Conservation (phyloP, 257 asterid genomes). For the Orobanche coerulescens region DNA sequence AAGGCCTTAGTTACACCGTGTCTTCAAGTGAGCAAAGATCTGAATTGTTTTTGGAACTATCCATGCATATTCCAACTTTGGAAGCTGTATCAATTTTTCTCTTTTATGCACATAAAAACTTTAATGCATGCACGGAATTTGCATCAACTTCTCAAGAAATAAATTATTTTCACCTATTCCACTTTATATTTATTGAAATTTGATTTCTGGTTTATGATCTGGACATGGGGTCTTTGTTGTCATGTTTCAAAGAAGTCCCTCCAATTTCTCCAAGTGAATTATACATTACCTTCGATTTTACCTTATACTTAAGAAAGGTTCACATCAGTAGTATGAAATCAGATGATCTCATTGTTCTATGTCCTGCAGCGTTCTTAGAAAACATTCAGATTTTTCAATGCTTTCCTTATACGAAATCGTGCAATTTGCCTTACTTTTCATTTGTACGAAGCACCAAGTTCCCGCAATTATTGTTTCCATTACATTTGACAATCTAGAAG, state of each 20-base stretch:
- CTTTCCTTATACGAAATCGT: no score
- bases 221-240: not conserved
- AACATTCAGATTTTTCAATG: no score
- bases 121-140: not conserved
- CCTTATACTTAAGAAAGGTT: not conserved
- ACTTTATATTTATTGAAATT: no score
- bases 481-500: constrained; percentile 6
- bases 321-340: no score
- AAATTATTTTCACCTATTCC: no score
- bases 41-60: not conserved
- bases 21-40: not conserved
- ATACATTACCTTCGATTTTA: not conserved
- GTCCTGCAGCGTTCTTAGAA: no score
- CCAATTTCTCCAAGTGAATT: constrained; percentile 7
- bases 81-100: not conserved
- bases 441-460: not conserved
- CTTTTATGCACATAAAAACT: not conserved
- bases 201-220: constrained; percentile 1
- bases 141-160: constrained; percentile 14
- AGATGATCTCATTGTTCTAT: no score
- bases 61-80: constrained; percentile 9
- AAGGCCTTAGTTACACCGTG: not conserved
- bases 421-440: no score
- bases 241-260: not conserved
- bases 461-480: not conserved